Percentiles rank a stretch among this genome's conserved stretches.
phyloP scores from a whole-genome alignment of 2,329 filamentous ascomycete species.

The Aureobasidium mangrovei region DNA sequence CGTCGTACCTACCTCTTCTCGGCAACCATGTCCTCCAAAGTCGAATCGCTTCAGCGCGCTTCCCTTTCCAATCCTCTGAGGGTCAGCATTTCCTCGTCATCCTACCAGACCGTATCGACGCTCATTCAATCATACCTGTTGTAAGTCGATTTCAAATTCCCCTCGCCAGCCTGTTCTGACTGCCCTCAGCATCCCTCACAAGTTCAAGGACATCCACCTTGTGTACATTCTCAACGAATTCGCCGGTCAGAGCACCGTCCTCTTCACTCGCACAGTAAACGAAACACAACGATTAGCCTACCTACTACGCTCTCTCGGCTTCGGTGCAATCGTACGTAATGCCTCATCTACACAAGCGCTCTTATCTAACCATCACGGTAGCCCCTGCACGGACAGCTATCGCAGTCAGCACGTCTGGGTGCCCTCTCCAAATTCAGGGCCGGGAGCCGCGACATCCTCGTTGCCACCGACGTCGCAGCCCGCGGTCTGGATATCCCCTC shows the following conservation, averaged over 20 bases:
- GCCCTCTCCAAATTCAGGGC: slow-evolving; percentile 85
- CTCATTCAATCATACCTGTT: slow-evolving; percentile 80
- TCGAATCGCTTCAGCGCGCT: slow-evolving; percentile 85
- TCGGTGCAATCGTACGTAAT: slow-evolving; percentile 58
- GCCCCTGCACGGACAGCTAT: slow-evolving; percentile 75
- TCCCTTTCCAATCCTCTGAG: slow-evolving; percentile 76
- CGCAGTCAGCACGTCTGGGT: slow-evolving; percentile 75
- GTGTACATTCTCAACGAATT: slow-evolving; percentile 81
- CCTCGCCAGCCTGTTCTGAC: too few species aligned
- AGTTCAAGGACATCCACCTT: slow-evolving; percentile 82
- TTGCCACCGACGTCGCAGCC: slow-evolving; percentile 89
- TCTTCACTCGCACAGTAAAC: slow-evolving; percentile 87
- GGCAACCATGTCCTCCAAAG: slow-evolving; percentile 87
- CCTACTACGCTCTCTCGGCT: slow-evolving; percentile 73
- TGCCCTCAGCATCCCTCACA: slow-evolving; percentile 54
- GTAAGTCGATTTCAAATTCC: too few species aligned
- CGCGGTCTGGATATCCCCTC: slow-evolving; percentile 86
- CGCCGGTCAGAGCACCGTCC: slow-evolving; percentile 74
- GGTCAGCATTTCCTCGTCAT: slow-evolving; percentile 71
- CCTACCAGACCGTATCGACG: slow-evolving; percentile 48
- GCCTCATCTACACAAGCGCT: slow-evolving; percentile 35
- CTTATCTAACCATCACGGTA: neutral
- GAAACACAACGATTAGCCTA: slow-evolving; percentile 82
- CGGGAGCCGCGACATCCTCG: slow-evolving; percentile 72
- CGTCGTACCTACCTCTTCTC: slow-evolving; percentile 81